Conservation (phyloP, 805 yeast genomes). For the Kluyveromyces nonfermentans region DNA sequence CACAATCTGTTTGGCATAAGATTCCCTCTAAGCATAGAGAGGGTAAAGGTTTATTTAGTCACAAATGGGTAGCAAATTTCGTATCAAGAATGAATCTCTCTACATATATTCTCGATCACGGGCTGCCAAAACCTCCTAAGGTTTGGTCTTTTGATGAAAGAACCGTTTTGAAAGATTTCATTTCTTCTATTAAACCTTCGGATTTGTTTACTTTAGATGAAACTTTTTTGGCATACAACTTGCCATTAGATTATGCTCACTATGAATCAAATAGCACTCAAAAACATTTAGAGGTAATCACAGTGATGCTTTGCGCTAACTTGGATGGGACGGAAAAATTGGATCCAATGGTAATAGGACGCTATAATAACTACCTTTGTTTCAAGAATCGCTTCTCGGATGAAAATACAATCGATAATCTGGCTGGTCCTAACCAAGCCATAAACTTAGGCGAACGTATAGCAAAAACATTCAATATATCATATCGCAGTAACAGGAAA, state of each 20-base stretch:
- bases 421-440: not conserved
- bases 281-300: slow-evolving; percentile 34
- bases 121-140: slow-evolving; percentile 38
- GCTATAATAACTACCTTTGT: slow-evolving; percentile 39
- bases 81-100: slow-evolving; percentile 42
- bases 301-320: slow-evolving; percentile 55
- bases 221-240: slow-evolving; percentile 46
- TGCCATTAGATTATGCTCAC: slow-evolving; percentile 51
- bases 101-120: slow-evolving; percentile 37
- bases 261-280: slow-evolving; percentile 31
- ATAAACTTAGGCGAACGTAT: slow-evolving; percentile 33
- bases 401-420: not conserved
- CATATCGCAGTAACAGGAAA: slow-evolving; percentile 50
- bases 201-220: slow-evolving; percentile 56
- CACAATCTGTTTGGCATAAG: slow-evolving; percentile 53
- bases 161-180: slow-evolving; percentile 35
- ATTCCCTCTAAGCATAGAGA: slow-evolving; percentile 45
- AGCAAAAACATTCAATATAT: slow-evolving; percentile 41
- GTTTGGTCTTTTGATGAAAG: slow-evolving; percentile 57
- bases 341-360: slow-evolving; percentile 52
- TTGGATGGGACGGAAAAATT: slow-evolving; percentile 55
- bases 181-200: slow-evolving; percentile 38
- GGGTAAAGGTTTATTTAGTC: slow-evolving; percentile 56
- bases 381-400: slow-evolving; percentile 31
- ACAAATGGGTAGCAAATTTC: slow-evolving; percentile 46